A percentile compares a stretch with the other conserved stretches of the same genome.
Conservation (phyloP, 176 grass and related monocot species). For the Eragrostis curvula region DNA sequence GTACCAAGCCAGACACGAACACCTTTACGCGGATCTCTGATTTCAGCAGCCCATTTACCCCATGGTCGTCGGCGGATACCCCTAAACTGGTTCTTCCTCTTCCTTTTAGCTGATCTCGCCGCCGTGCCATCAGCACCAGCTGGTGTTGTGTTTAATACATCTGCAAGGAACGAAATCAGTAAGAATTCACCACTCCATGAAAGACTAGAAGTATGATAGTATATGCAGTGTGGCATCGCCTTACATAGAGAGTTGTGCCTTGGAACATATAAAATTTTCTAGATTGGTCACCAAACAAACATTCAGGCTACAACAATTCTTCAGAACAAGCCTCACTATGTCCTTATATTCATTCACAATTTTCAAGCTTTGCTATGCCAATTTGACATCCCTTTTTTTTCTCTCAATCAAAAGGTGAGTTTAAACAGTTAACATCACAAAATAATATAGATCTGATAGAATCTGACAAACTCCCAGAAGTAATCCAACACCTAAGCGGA, state of each 20-base stretch:
- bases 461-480: background rate
- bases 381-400: background rate
- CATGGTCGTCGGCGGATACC: constrained; percentile 91
- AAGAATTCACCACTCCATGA: background rate
- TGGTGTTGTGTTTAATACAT: constrained; percentile 37
- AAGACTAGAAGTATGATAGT: background rate
- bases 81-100: constrained; percentile 88
- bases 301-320: background rate
- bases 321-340: background rate
- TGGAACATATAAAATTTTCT: background rate
- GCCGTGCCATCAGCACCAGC: constrained; percentile 31
- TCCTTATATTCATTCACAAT: background rate
- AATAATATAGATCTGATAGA: background rate
- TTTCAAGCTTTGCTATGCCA: background rate
- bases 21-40: constrained; percentile 92
- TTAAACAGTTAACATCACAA: background rate
- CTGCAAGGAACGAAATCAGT: constrained; percentile 35
- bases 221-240: background rate
- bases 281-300: background rate
- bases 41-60: constrained; percentile 99
- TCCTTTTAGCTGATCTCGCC: constrained; percentile 51
- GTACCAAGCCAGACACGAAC: constrained; percentile 96
- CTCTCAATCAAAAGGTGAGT: background rate
- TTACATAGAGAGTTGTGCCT: background rate
- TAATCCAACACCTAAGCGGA: background rate